A percentile compares a stretch with the other conserved stretches of the same genome.
phyloP scores from a whole-genome alignment of 331 rosid species.

The Pyracantha coccinea region DNA sequence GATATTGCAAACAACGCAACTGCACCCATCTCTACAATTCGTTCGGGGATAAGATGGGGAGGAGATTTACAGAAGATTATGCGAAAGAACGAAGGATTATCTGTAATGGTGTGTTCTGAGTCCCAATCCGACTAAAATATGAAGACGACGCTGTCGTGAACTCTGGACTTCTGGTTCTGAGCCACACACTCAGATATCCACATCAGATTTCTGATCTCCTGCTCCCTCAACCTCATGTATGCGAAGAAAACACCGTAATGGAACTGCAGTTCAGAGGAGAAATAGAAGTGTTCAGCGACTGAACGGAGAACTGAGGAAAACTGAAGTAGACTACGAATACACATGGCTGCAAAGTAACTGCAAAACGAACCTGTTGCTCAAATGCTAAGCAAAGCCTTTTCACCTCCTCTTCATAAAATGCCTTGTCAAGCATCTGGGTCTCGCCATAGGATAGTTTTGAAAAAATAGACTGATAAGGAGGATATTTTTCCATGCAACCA shows the following conservation, averaged over 20 bases:
- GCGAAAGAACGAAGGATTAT: conserved; percentile 16
- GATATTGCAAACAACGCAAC: conserved; percentile 15
- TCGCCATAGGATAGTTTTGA: conserved; percentile 90
- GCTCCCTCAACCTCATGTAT: conserved; percentile 96
- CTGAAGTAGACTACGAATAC: background rate
- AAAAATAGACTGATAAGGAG: conserved; percentile 89
- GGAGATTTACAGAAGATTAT: conserved; percentile 28
- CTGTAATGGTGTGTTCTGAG: background rate
- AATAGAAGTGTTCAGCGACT: background rate
- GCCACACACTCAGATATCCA: conserved; percentile 99
- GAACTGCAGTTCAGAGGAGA: conserved; percentile 49
- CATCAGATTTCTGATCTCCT: conserved; percentile 94
- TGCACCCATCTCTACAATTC: conserved; percentile 13
- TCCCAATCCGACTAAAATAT: conserved; percentile 47
- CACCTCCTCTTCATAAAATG: conserved; percentile 99
- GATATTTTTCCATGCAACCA: conserved; percentile 81
- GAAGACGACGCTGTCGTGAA: conserved; percentile 96
- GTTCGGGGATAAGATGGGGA: background rate
- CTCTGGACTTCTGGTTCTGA: conserved; percentile 95
- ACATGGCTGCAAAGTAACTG: background rate
- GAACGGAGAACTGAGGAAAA: background rate
- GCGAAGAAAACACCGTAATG: conserved; percentile 95
- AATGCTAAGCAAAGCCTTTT: conserved; percentile 89
- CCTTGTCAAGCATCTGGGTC: conserved; percentile 97
- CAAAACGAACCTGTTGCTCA: conserved; percentile 80